phyloP scores from a whole-genome alignment of 139 green algal species.

The Pedinophyceae sp. region DNA sequence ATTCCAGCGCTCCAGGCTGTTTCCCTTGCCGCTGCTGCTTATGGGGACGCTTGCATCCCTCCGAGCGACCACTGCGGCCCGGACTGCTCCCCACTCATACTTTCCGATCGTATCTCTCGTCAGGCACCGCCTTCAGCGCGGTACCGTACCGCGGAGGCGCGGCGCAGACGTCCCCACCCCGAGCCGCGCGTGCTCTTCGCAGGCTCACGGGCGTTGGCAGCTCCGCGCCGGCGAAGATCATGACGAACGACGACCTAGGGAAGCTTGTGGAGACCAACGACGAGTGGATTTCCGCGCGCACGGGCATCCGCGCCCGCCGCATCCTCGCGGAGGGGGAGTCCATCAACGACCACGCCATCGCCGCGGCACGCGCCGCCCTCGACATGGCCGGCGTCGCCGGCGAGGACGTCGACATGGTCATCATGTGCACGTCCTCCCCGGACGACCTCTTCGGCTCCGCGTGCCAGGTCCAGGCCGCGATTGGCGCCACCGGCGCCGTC shows the following conservation, averaged over 20 bases:
- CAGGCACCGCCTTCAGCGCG: too few species aligned
- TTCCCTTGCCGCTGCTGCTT: too few species aligned
- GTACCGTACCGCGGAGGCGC: too few species aligned
- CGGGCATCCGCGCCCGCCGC: slow-evolving; percentile 67
- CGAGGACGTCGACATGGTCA: slow-evolving; percentile 75
- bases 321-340: slow-evolving; percentile 27
- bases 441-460: slow-evolving; percentile 92
- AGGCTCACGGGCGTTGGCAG: slow-evolving; percentile 58
- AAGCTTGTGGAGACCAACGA: slow-evolving; percentile 90
- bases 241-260: slow-evolving; percentile 83
- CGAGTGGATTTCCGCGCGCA: slow-evolving; percentile 88
- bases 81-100: too few species aligned
- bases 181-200: background rate
- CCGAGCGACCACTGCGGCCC: too few species aligned
- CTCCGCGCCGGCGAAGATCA: slow-evolving; percentile 45
- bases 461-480: slow-evolving; percentile 53
- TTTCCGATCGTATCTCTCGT: too few species aligned
- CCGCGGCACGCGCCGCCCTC: slow-evolving; percentile 49
- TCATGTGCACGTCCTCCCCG: slow-evolving; percentile 82
- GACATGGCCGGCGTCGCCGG: slow-evolving; percentile 70
- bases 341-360: slow-evolving; percentile 37
- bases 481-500: slow-evolving; percentile 69
- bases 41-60: too few species aligned
- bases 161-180: background rate
- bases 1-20: too few species aligned